Conservation (phyloP, 768 basidiomycete genomes). For the Crepidotus variabilis region DNA sequence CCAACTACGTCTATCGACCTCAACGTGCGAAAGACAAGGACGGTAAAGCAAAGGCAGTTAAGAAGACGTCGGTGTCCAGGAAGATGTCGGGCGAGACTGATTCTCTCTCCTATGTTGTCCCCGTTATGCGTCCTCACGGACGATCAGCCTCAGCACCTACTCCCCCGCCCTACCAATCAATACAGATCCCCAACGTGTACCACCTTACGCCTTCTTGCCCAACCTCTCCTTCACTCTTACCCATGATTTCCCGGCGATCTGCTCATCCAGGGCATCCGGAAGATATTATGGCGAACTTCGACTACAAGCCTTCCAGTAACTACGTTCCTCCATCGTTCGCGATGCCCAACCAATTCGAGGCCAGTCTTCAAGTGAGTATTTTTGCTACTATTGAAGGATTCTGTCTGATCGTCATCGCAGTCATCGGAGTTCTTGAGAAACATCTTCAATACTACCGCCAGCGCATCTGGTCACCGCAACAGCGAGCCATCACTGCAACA, state of each 20-base stretch:
- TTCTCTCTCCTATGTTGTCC: conserved; percentile 37
- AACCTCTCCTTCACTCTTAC: conserved; percentile 53
- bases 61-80: conserved; percentile 25
- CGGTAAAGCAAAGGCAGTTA: conserved; percentile 41
- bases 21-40: conserved; percentile 61
- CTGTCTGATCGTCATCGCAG: conserved; percentile 24
- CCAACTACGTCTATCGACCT: conserved; percentile 77
- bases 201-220: conserved; percentile 54
- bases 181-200: conserved; percentile 65
- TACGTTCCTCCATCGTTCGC: conserved; percentile 37
- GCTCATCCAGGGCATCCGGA: conserved; percentile 47
- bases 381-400: conserved; percentile 5
- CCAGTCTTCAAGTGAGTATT: conserved; percentile 39
- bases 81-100: conserved; percentile 30
- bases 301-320: conserved; percentile 47
- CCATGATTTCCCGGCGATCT: conserved; percentile 60
- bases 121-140: conserved; percentile 28
- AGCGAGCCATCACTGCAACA: conserved; percentile 30
- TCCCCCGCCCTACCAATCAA: conserved; percentile 63
- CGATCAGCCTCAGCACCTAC: conserved; percentile 57
- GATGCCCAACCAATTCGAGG: conserved; percentile 39
- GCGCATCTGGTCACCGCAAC: conserved; percentile 11
- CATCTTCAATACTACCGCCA: conserved; percentile 37
- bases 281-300: conserved; percentile 44
- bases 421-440: conserved; percentile 46